A percentile compares a stretch with the other conserved stretches of the same genome.
Conservation (phyloP, 140 eudicot species). For the Oenanthe javanica region DNA sequence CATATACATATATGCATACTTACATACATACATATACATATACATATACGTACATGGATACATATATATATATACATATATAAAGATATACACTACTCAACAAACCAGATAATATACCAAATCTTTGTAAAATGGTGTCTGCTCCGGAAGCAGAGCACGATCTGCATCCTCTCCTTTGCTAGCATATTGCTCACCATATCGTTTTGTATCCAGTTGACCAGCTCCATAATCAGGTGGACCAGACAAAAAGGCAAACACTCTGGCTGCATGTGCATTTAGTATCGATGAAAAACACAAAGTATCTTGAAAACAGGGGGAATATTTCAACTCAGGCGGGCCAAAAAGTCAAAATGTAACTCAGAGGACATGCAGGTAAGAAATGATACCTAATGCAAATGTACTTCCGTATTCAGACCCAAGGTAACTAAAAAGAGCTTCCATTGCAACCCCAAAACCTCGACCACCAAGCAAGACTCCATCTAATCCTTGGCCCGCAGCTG, state of each 20-base stretch:
- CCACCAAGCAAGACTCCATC: constrained; percentile 86
- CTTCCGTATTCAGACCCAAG: constrained; percentile 94
- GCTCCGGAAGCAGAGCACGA: constrained; percentile 94
- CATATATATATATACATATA: neutral
- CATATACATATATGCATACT: too few species aligned
- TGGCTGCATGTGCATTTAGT: constrained; percentile 47
- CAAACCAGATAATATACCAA: constrained; percentile 42
- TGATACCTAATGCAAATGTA: constrained; percentile 81
- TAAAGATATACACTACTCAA: neutral
- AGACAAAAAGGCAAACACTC: constrained; percentile 90
- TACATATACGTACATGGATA: too few species aligned
- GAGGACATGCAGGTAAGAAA: neutral
- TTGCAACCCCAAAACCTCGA: constrained; percentile 89
- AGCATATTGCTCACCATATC: constrained; percentile 98
- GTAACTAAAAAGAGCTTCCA: constrained; percentile 82
- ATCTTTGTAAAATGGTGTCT: constrained; percentile 91
- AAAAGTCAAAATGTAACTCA: neutral
- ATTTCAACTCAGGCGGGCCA: neutral
- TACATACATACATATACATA: too few species aligned
- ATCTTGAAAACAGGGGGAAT: neutral
- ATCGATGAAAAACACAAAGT: neutral
- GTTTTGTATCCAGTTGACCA: constrained; percentile 88
- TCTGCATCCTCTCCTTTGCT: constrained; percentile 99
- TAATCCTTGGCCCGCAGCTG: constrained; percentile 66
- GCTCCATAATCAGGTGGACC: constrained; percentile 98